Conservation (phyloP, 2,329 filamentous ascomycete species). For the Diplocarpon rosae region DNA sequence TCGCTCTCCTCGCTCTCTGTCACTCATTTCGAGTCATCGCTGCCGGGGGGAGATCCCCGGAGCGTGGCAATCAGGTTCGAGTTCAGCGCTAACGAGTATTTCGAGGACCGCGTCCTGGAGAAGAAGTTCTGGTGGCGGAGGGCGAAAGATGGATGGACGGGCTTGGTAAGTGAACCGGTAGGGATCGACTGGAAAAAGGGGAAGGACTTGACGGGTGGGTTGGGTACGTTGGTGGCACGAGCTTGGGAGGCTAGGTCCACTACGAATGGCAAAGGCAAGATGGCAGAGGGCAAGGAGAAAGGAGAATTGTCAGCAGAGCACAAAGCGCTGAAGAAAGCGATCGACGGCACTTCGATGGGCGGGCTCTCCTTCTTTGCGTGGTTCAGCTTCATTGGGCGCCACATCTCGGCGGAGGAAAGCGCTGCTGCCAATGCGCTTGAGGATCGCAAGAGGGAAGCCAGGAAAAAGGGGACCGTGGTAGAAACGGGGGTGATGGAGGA, state of each 20-base stretch:
- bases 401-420: conserved; percentile 63
- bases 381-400: conserved; percentile 69
- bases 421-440: conserved; percentile 49
- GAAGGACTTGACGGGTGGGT: conserved; percentile 72
- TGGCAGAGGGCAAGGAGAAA: conserved; percentile 8
- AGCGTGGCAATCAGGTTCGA: conserved; percentile 68
- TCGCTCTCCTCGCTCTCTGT: conserved; percentile 60
- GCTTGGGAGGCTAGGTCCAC: conserved; percentile 49
- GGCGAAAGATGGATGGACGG: conserved; percentile 55
- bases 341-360: conserved; percentile 47
- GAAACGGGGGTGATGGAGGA: conserved; percentile 39
- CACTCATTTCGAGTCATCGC: conserved; percentile 66
- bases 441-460: conserved; percentile 40
- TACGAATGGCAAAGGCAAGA: conserved; percentile 18
- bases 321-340: conserved; percentile 42
- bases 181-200: conserved; percentile 78
- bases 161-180: conserved; percentile 81
- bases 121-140: conserved; percentile 88
- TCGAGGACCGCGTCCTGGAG: conserved; percentile 65
- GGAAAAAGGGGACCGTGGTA: conserved; percentile 27
- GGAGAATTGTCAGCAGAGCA: conserved; percentile 35
- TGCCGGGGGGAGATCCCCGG: conserved; percentile 60
- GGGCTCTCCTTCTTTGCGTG: conserved; percentile 76
- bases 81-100: conserved; percentile 73
- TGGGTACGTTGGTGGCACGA: conserved; percentile 62